Conservation (phyloP, 1,284 basidiomycete genomes). For the Pseudozyma sp. region DNA sequence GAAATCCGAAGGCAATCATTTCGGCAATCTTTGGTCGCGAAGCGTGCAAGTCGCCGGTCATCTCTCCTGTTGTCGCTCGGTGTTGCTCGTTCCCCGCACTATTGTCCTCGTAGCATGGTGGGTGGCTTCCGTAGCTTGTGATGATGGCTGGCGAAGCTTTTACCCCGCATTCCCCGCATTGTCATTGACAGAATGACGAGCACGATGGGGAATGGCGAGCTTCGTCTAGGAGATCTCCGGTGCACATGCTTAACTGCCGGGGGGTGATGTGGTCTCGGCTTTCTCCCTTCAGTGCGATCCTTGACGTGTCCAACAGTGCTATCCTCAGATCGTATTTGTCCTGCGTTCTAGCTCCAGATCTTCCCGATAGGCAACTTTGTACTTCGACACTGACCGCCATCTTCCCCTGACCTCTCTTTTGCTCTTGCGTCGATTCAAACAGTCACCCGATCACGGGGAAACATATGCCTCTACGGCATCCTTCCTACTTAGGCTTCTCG, state of each 20-base stretch:
- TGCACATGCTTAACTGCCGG: too few species aligned
- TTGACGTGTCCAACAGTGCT: too few species aligned
- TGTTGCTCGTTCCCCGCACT: background rate
- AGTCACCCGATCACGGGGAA: slow-evolving; percentile 53
- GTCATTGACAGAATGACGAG: too few species aligned
- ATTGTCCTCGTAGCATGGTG: background rate
- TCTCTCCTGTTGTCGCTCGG: background rate
- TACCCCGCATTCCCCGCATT: too few species aligned
- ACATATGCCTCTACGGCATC: slow-evolving; percentile 59
- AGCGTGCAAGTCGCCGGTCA: slow-evolving; percentile 12
- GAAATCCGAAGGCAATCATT: background rate
- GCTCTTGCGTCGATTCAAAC: background rate
- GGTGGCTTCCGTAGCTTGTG: background rate
- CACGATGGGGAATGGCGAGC: too few species aligned
- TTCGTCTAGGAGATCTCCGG: too few species aligned
- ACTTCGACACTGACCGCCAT: background rate
- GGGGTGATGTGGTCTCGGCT: too few species aligned
- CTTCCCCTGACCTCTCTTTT: background rate
- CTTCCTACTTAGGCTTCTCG: slow-evolving; percentile 61
- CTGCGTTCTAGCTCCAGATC: too few species aligned
- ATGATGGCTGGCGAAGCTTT: background rate
- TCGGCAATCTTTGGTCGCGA: background rate
- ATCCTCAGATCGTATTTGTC: too few species aligned
- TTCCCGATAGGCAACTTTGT: background rate
- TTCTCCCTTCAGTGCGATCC: too few species aligned